A percentile compares a stretch with the other conserved stretches of the same genome.
phyloP scores from a whole-genome alignment of 345 rosid species.

The Carallia brachiata region DNA sequence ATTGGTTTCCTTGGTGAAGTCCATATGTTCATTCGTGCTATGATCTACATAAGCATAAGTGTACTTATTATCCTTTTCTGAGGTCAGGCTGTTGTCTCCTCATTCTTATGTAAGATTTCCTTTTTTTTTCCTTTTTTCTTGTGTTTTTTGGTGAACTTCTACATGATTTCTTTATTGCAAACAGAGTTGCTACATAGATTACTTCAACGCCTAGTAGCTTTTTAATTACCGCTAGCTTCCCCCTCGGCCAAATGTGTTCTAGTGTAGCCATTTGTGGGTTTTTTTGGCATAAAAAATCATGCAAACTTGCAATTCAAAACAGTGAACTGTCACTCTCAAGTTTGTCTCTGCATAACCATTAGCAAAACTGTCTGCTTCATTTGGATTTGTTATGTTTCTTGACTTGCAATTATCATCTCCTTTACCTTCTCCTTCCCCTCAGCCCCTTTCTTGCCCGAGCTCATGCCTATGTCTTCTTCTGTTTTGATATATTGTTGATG shows the following conservation, averaged over 20 bases:
- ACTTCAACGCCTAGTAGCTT: background rate
- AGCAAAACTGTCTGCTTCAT: no score
- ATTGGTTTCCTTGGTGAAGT: constrained; percentile 7
- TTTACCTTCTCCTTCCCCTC: no score
- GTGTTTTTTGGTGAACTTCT: no score
- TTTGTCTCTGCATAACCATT: background rate
- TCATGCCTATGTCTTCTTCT: no score
- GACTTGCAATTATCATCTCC: background rate
- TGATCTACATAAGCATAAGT: constrained; percentile 8
- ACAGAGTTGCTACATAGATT: background rate
- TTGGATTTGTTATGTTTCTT: background rate
- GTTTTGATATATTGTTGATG: no score
- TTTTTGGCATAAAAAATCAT: background rate
- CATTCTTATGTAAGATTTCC: background rate
- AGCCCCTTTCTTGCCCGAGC: no score
- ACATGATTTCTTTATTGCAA: background rate
- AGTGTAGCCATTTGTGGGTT: background rate
- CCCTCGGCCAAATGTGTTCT: no score
- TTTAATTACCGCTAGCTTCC: background rate
- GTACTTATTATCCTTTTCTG: background rate
- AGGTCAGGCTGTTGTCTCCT: background rate
- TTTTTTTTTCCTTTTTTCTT: background rate
- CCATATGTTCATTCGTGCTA: background rate
- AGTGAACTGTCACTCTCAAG: background rate
- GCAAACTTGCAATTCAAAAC: background rate